Conservation (phyloP, 345 rosid genomes). For the Heritiera fomes region DNA sequence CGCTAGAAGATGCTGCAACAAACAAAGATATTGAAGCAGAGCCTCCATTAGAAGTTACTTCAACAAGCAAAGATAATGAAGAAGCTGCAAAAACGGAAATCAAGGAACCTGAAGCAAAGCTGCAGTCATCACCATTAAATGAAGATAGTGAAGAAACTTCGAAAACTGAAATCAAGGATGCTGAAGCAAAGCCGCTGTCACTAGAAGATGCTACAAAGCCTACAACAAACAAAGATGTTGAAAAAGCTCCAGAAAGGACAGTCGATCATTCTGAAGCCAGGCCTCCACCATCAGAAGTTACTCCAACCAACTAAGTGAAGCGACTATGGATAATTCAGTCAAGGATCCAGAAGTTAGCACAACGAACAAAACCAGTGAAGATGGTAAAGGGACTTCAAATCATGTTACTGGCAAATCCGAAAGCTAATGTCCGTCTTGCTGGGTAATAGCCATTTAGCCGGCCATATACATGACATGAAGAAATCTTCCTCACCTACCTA, state of each 20-base stretch:
- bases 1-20: not conserved
- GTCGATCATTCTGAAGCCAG: not conserved
- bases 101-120: not conserved
- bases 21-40: not conserved
- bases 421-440: not conserved
- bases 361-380: not conserved
- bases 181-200: not conserved
- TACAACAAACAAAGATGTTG: not conserved
- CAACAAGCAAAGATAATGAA: not conserved
- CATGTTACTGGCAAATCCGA: not conserved
- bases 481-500: not conserved
- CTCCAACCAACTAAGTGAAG: not conserved
- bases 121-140: not conserved
- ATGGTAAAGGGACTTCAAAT: not conserved
- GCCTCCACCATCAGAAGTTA: not conserved
- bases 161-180: not conserved
- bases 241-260: not conserved
- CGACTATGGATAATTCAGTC: not conserved
- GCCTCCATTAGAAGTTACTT: not conserved
- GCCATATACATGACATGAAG: not conserved
- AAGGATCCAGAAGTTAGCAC: not conserved
- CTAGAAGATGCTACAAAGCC: not conserved
- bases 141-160: slow-evolving; percentile 6
- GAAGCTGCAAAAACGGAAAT: not conserved
- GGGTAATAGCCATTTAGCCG: not conserved